Evolutionary conservation across 345 rosid genomes (phyloP).

Genomic region (Syzygium aromaticum): DNA sequence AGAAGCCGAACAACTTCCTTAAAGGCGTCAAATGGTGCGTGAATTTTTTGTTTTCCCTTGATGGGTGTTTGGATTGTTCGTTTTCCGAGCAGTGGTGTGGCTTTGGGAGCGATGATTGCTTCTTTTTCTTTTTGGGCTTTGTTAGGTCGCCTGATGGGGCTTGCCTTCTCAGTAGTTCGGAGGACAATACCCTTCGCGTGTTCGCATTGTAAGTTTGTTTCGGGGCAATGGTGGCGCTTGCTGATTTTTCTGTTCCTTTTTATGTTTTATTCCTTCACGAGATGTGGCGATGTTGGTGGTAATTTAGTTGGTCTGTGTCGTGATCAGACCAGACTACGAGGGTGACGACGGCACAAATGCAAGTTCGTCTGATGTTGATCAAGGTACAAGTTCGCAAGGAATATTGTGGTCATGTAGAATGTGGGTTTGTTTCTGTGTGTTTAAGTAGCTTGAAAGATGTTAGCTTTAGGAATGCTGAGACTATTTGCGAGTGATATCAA

Average conservation of each 20-base stretch:
- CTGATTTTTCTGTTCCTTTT: not conserved
- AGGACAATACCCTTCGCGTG: conserved; percentile 58
- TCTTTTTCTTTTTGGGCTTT: not conserved
- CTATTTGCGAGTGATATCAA: accelerated
- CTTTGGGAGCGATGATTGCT: not conserved
- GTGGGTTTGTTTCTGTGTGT: not conserved
- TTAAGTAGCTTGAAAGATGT: not conserved
- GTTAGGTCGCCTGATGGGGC: not conserved
- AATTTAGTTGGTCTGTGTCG: not conserved
- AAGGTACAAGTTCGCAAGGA: conserved; percentile 18
- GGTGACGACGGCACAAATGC: conserved; percentile 11
- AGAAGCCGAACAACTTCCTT: too few relatives aligned
- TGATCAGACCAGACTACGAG: conserved; percentile 37
- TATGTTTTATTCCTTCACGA: not conserved
- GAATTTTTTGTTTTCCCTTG: too few relatives aligned
- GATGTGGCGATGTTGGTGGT: not conserved
- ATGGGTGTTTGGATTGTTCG: too few relatives aligned
- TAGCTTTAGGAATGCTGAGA: not conserved
- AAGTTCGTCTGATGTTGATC: conserved; percentile 15
- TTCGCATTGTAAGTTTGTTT: conserved; percentile 49
- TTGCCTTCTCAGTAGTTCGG: conserved; percentile 25
- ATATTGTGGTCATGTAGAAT: not conserved
- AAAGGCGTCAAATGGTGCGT: too few relatives aligned
- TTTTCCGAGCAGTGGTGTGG: not conserved
- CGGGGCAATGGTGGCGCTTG: not conserved